Conservation (phyloP, 2,329 filamentous ascomycete genomes). For the Exophiala sideris region DNA sequence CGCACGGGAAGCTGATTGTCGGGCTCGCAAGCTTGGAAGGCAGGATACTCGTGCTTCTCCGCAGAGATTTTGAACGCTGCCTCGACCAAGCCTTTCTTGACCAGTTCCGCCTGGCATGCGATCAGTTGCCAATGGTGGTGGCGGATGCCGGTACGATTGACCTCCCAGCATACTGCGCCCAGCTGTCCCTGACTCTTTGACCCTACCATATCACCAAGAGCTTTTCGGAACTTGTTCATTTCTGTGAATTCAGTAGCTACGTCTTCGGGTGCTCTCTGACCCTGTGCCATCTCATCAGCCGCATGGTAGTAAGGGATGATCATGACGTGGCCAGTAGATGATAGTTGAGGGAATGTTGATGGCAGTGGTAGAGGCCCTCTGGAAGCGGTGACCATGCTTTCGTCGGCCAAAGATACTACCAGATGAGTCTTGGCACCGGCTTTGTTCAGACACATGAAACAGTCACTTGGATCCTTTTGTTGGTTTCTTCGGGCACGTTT, state of each 20-base stretch:
- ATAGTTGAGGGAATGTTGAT: constrained; percentile 67
- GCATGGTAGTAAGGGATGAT: constrained; percentile 85
- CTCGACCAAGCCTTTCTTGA: constrained; percentile 73
- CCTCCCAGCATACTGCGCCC: constrained; percentile 87
- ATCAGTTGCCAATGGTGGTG: constrained; percentile 94
- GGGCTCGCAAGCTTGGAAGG: constrained; percentile 43
- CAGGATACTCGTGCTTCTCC: constrained; percentile 65
- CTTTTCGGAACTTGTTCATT: constrained; percentile 75
- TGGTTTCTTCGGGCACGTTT: constrained; percentile 41
- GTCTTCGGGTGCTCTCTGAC: constrained; percentile 60
- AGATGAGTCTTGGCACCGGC: constrained; percentile 80
- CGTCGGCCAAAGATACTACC: constrained; percentile 81
- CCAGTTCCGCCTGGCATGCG: constrained; percentile 66
- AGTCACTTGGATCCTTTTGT: constrained; percentile 65
- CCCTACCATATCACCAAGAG: constrained; percentile 74
- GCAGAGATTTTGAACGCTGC: constrained; percentile 86
- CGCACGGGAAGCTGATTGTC: constrained; percentile 42
- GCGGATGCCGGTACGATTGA: constrained; percentile 74
- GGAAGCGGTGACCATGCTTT: constrained; percentile 84
- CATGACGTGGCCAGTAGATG: constrained; percentile 80
- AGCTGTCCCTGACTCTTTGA: constrained; percentile 51
- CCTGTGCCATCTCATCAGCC: constrained; percentile 50
- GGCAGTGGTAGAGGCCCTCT: constrained; percentile 80
- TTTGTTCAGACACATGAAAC: constrained; percentile 95
- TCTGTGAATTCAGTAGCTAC: constrained; percentile 64